Evolutionary conservation across 1,139 yeast species (phyloP).

Genomic region (Geotrichum macrosporum): DNA sequence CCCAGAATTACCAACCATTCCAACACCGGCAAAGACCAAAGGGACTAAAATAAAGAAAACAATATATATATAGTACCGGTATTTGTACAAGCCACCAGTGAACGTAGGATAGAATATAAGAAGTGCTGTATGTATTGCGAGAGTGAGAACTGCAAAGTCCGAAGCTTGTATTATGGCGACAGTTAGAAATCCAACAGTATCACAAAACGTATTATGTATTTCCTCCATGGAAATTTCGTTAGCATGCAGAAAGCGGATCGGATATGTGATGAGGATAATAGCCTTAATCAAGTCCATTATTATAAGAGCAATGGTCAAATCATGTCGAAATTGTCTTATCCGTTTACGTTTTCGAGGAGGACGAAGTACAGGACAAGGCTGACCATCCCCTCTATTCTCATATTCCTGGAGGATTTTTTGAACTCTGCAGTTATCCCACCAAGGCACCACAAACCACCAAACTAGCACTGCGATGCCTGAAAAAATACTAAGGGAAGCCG

Average conservation of each 20-base stretch:
- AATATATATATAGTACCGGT: constrained; percentile 56
- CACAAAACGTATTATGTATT: constrained; percentile 46
- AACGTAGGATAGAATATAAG: constrained; percentile 54
- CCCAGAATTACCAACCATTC: constrained; percentile 48
- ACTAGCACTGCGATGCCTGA: constrained; percentile 17
- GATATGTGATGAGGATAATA: constrained; percentile 58
- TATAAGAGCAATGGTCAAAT: constrained; percentile 60
- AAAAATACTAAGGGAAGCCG: constrained; percentile 18
- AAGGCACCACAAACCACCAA: constrained; percentile 22
- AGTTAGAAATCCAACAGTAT: constrained; percentile 79
- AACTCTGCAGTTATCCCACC: constrained; percentile 11
- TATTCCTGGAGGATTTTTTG: neutral
- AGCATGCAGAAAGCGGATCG: constrained; percentile 50
- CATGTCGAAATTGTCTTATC: constrained; percentile 57
- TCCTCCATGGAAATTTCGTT: neutral
- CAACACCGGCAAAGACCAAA: constrained; percentile 63
- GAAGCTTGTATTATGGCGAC: constrained; percentile 82
- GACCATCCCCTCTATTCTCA: neutral
- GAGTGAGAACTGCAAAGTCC: constrained; percentile 74
- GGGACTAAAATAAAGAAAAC: constrained; percentile 58
- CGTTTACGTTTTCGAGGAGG: constrained; percentile 12
- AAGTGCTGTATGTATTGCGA: constrained; percentile 78
- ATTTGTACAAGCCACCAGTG: constrained; percentile 75
- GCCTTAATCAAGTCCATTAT: constrained; percentile 71
- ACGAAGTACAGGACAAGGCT: neutral